Percentiles rank a stretch among this genome's conserved stretches.
These are phyloP conservation scores for Dipodascus albidus DNA, from an alignment of 805 yeast genomes.

Conservation along the genomic window DNA sequence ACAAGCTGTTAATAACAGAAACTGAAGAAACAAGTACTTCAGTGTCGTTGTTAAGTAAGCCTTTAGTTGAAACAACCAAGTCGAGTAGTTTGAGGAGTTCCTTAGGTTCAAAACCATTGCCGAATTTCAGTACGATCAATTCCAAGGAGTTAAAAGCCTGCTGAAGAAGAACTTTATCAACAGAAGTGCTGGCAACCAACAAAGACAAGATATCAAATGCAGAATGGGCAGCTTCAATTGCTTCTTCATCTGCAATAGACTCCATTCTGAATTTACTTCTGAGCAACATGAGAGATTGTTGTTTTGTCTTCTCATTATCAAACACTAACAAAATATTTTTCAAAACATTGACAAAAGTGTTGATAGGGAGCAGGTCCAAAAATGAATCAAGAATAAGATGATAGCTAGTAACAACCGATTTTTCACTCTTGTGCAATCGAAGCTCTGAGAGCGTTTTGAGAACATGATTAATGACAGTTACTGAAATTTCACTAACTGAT, in stretches of 20 bases:
- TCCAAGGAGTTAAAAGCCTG: conserved; percentile 61
- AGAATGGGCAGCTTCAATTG: conserved; percentile 38
- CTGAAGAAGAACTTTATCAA: conserved; percentile 42
- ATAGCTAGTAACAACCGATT: background rate
- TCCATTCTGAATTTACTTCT: conserved; percentile 62
- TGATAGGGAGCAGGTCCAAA: conserved; percentile 64
- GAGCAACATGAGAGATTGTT: conserved; percentile 51
- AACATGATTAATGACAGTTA: background rate
- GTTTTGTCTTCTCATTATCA: conserved; percentile 28
- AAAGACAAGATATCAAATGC: conserved; percentile 41
- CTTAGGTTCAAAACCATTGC: conserved; percentile 31
- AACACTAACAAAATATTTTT: conserved; percentile 25
- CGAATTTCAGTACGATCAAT: conserved; percentile 51
- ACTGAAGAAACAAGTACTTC: conserved; percentile 67
- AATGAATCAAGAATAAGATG: conserved; percentile 41
- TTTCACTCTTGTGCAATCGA: background rate
- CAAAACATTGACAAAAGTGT: conserved; percentile 56
- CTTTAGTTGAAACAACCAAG: conserved; percentile 38
- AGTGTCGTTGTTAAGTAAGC: conserved; percentile 42
- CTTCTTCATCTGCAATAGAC: conserved; percentile 37
- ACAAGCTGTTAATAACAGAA: conserved; percentile 56
- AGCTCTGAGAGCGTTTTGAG: background rate
- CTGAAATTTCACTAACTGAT: conserved; percentile 6
- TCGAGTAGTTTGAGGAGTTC: conserved; percentile 36
- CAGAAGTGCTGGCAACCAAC: conserved; percentile 21